A percentile compares a stretch with the other conserved stretches of the same genome.
Conservation (phyloP, 2,329 filamentous ascomycete species). For the Fusarium citri region DNA sequence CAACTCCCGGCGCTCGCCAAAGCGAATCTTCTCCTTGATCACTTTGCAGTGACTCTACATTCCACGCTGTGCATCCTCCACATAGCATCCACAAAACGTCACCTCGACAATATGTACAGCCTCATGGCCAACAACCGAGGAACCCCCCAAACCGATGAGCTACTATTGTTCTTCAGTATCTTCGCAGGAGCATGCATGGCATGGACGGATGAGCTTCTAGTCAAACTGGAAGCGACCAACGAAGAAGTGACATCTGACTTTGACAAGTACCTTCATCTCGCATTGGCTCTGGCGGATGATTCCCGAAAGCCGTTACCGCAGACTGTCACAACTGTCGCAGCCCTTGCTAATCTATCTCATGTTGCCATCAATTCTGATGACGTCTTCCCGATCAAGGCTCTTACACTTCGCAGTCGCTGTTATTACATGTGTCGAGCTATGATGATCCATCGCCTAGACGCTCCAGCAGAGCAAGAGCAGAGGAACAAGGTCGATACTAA, state of each 20-base stretch:
- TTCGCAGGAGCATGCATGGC: conserved; percentile 4
- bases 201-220: conserved; percentile 7
- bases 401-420: neutral
- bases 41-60: neutral
- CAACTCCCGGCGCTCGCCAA: neutral
- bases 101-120: neutral
- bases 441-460: conserved; percentile 2
- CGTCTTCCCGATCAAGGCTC: neutral
- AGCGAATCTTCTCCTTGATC: neutral
- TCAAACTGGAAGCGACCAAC: neutral
- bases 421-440: conserved; percentile 6
- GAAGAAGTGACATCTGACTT: neutral
- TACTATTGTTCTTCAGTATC: conserved; percentile 7
- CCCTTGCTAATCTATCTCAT: neutral
- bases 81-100: neutral
- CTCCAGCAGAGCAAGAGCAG: neutral
- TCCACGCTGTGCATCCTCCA: conserved; percentile 2
- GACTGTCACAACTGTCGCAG: neutral
- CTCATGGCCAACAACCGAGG: rapidly evolving
- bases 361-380: conserved; percentile 10
- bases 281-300: neutral
- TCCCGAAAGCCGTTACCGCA: neutral
- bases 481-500: neutral
- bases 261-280: neutral
- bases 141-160: neutral